Evolutionary conservation across 176 grass and related monocot genomes (phyloP).

Genomic region (Echinochloa phyllopogon): DNA sequence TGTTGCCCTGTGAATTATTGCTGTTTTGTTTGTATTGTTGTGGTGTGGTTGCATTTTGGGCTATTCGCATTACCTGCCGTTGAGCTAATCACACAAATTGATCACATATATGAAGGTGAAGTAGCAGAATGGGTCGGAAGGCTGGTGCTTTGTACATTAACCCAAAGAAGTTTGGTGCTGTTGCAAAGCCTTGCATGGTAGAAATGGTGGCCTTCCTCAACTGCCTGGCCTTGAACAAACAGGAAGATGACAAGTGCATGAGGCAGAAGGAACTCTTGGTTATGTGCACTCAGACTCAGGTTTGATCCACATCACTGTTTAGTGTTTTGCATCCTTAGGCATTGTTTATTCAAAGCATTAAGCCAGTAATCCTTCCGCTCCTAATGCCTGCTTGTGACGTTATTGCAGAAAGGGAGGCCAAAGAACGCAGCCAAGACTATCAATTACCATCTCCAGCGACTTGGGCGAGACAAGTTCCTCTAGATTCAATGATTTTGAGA

Average conservation of each 20-base stretch:
- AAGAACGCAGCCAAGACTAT: constrained; percentile 75
- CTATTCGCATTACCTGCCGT: neutral
- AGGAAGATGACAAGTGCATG: constrained; percentile 71
- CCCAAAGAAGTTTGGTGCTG: constrained; percentile 75
- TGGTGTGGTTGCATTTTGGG: neutral
- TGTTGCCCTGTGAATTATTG: neutral
- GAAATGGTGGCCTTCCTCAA: constrained; percentile 90
- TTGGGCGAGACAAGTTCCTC: constrained; percentile 62
- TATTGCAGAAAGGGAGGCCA: constrained; percentile 63
- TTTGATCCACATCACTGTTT: constrained; percentile 19
- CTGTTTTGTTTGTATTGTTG: neutral
- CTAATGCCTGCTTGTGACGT: constrained; percentile 15
- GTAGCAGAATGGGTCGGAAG: constrained; percentile 78
- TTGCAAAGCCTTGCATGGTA: constrained; percentile 69
- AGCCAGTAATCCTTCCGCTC: neutral
- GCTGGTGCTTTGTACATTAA: constrained; percentile 85
- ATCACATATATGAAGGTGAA: constrained; percentile 10
- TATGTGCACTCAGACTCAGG: constrained; percentile 65
- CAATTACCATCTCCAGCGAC: constrained; percentile 82
- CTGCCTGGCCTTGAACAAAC: constrained; percentile 88
- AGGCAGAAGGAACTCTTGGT: constrained; percentile 76
- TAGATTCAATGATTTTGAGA: constrained; percentile 27
- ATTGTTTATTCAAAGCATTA: constrained; percentile 2
- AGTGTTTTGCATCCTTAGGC: constrained; percentile 1
- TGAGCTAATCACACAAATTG: neutral